These are phyloP conservation scores for Alternaria novae-zelandiae DNA, from an alignment of 2,329 filamentous ascomycete genomes.

Conservation along the genomic window DNA sequence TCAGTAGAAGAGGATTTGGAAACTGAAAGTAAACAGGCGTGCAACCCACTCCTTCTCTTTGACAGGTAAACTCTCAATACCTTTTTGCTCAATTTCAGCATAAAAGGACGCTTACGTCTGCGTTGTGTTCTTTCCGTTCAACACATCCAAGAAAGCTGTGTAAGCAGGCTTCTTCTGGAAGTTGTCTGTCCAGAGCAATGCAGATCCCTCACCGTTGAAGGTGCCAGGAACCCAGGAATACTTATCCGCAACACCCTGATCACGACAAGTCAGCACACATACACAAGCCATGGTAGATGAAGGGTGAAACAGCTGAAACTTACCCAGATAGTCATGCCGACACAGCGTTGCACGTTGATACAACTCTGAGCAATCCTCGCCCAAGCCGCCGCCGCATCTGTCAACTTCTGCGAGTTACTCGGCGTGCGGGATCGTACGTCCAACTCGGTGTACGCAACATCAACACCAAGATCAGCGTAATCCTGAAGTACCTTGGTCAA, in stretches of 20 bases:
- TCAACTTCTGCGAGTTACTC: constrained; percentile 48
- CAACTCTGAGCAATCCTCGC: constrained; percentile 45
- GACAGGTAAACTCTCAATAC: background rate
- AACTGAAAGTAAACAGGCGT: background rate
- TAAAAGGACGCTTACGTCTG: background rate
- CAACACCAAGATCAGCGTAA: constrained; percentile 61
- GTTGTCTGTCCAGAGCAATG: constrained; percentile 40
- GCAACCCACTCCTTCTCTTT: background rate
- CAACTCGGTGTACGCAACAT: constrained; percentile 67
- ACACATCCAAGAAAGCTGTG: constrained; percentile 30
- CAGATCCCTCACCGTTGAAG: constrained; percentile 45
- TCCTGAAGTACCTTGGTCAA: constrained; percentile 57
- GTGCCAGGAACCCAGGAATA: constrained; percentile 48
- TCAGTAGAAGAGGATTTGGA: background rate
- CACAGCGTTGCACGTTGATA: constrained; percentile 41
- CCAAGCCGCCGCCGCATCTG: constrained; percentile 55
- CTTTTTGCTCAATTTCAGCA: background rate
- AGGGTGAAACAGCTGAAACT: background rate
- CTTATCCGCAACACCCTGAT: constrained; percentile 39
- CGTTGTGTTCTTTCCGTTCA: constrained; percentile 21
- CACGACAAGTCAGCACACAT: background rate
- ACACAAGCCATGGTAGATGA: background rate
- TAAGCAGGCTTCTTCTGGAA: constrained; percentile 44
- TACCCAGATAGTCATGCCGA: constrained; percentile 56
- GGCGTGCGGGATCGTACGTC: constrained; percentile 62